phyloP scores from a whole-genome alignment of 805 yeast species.

The Spathaspora arborariae region DNA sequence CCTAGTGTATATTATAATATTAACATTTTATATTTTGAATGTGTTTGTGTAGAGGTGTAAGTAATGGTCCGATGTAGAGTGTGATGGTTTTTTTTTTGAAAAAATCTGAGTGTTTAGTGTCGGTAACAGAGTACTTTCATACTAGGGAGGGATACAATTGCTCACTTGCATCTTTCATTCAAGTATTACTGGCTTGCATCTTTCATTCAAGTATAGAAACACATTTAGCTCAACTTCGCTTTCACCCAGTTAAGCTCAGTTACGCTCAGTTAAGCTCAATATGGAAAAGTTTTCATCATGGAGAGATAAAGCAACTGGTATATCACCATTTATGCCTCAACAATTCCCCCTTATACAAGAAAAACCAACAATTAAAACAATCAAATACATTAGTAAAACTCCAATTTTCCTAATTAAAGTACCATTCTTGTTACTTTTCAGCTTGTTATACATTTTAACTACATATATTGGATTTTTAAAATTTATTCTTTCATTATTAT shows the following conservation, averaged over 20 bases:
- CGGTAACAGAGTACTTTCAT: no score
- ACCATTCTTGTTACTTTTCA: constrained; percentile 23
- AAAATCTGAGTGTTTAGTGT: no score
- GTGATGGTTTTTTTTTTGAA: no score
- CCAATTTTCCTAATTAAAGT: constrained; percentile 22
- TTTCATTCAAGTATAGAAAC: no score
- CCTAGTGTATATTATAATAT: constrained; percentile 5
- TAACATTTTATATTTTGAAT: not conserved
- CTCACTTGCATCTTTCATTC: no score
- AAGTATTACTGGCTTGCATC: no score
- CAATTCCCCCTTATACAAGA: constrained; percentile 7
- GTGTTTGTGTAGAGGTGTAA: not conserved
- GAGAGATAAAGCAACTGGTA: constrained; percentile 92
- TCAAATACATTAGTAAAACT: not conserved
- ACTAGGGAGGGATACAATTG: no score
- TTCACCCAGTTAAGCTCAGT: no score
- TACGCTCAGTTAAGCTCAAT: no score
- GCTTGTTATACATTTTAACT: constrained; percentile 13
- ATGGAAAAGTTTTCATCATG: constrained; percentile 85
- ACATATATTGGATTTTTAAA: constrained; percentile 12
- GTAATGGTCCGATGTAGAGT: no score
- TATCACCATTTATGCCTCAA: constrained; percentile 77
- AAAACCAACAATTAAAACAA: not conserved
- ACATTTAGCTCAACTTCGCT: no score
- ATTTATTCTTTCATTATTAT: constrained; percentile 19